Percentiles rank a stretch among this genome's conserved stretches.
Conservation (phyloP, 1,284 basidiomycete species). For the Malassezia dermatis region DNA sequence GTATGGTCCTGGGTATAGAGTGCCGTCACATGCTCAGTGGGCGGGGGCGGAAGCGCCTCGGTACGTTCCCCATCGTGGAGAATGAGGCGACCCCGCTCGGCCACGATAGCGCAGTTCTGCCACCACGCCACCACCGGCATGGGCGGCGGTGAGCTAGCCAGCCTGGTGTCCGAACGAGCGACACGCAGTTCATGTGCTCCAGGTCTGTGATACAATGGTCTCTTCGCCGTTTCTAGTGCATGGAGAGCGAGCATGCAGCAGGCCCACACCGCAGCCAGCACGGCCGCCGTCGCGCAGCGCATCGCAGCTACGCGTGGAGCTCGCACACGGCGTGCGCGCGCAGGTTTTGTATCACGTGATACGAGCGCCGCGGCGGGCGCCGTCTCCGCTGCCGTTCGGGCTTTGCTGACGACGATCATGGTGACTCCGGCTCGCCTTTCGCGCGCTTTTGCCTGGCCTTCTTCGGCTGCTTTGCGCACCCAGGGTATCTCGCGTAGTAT, state of each 20-base stretch:
- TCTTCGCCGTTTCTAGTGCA: neutral
- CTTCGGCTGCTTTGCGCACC: neutral
- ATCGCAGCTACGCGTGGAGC: neutral
- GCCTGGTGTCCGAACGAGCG: neutral
- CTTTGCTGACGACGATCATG: neutral
- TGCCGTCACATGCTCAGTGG: neutral
- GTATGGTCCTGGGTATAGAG: neutral
- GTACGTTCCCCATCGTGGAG: neutral
- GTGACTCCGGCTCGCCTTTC: neutral
- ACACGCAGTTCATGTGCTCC: neutral
- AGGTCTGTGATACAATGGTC: neutral
- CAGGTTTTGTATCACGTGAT: neutral
- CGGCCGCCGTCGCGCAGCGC: neutral
- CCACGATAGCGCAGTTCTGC: neutral
- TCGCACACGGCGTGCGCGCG: neutral
- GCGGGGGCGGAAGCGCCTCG: neutral
- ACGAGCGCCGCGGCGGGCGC: neutral
- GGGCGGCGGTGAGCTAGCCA: neutral
- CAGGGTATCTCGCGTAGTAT: constrained; percentile 2
- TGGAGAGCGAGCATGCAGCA: neutral
- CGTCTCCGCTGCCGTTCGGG: neutral
- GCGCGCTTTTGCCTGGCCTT: neutral
- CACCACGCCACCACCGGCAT: neutral
- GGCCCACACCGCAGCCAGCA: neutral
- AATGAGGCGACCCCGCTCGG: neutral